Base-by-base conservation (phyloP, 441 rosid species). In the Pelargonium myrrhifolium region DNA sequence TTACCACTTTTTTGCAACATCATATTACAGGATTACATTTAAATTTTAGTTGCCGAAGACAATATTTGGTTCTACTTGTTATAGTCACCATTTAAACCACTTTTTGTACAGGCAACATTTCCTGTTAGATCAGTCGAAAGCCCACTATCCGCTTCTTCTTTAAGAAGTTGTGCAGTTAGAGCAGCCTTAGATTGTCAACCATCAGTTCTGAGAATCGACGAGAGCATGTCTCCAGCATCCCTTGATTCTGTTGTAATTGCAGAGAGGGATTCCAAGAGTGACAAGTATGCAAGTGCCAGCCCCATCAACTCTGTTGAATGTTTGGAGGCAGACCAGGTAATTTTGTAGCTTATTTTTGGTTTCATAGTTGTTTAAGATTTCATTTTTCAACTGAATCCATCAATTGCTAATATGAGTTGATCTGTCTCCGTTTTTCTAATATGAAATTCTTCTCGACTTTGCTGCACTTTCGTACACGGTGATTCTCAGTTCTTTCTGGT, bases 261-360 rank as follows among this genome's bases (percentile, higher is more conserved):
- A 4, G 96, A 87, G 79, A 77, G 80, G 76, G 93, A 89, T 78
- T 24, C 84, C 0, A 83, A 83, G 78, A 81, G 72, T 72, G 89
- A 83, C 63, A 88, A 89, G 67, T 86, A 82, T 64, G 39, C 87
- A 0, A 74, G 77, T 75, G 75, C 83, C 42, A 88, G 90, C 70
- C 87, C 92, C 40, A 86, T 92, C 40, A 77, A 83, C 60, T 85
- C 97, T 0, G 90, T 86, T 51, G 97, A 84, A 61, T 88, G 99
- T 81, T 81, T 93, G 82, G 96, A 93, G 70, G 82, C 97, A 65
- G 94, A 87, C 81, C 96, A 93, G 94, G 98, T 90, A 14, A 10
- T 45, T 65, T 47, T 40, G 11, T 60, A 22, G 3, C 20, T 12
- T 55, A 62, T 49, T 39, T 47, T 11, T 42, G 49, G 6, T 47